phyloP scores from a whole-genome alignment of 768 basidiomycete species.

The Rhizopogon roseolus region DNA sequence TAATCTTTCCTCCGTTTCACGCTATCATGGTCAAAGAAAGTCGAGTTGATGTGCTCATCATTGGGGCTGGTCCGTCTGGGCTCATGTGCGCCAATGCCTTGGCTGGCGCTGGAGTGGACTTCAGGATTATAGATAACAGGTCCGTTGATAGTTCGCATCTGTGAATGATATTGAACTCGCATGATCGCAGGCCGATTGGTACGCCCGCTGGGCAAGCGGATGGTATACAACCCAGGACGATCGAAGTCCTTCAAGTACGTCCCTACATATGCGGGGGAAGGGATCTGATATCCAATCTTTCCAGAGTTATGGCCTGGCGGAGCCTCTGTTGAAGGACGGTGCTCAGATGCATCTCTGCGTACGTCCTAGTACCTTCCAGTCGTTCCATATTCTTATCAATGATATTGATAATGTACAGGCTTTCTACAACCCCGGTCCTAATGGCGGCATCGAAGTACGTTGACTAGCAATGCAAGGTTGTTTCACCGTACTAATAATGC shows the following conservation, averaged over 20 bases:
- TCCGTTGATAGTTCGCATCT: slow-evolving; percentile 8
- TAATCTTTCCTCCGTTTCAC: background rate
- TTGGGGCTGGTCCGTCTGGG: slow-evolving; percentile 51
- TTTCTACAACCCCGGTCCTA: slow-evolving; percentile 63
- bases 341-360: slow-evolving; percentile 70
- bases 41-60: slow-evolving; percentile 41
- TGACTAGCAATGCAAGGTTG: background rate
- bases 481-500: background rate
- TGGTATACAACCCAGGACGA: slow-evolving; percentile 50
- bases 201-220: slow-evolving; percentile 49
- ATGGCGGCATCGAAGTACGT: slow-evolving; percentile 58
- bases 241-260: slow-evolving; percentile 48
- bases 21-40: slow-evolving; percentile 18
- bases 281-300: background rate
- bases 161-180: background rate
- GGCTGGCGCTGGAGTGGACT: slow-evolving; percentile 36
- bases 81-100: slow-evolving; percentile 65
- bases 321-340: slow-evolving; percentile 56
- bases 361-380: slow-evolving; percentile 15
- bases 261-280: background rate
- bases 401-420: slow-evolving; percentile 36
- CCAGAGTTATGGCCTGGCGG: slow-evolving; percentile 75
- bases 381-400: background rate
- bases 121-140: slow-evolving; percentile 46
- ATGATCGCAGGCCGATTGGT: slow-evolving; percentile 28